A percentile compares a stretch with the other conserved stretches of the same genome.
phyloP scores from a whole-genome alignment of 805 yeast genomes.

The Wickerhamiella dianesei region DNA sequence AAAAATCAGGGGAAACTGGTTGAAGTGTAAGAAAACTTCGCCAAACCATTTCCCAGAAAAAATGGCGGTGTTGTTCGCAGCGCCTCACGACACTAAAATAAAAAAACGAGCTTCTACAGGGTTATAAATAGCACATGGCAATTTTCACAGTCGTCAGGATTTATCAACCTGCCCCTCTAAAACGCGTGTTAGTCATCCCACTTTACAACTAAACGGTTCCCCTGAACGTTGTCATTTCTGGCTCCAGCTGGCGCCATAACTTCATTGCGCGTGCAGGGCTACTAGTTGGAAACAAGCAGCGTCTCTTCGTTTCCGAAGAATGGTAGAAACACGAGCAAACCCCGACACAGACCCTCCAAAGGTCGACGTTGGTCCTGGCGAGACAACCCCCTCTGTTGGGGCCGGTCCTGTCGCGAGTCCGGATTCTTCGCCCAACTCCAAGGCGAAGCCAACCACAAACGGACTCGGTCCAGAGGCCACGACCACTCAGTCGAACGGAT shows the following conservation, averaged over 20 bases:
- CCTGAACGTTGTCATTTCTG: neutral
- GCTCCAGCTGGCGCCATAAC: neutral
- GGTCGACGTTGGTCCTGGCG: neutral
- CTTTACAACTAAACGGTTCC: neutral
- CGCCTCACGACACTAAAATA: neutral
- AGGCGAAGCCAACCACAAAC: neutral
- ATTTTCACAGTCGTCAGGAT: no score
- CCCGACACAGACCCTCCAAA: neutral
- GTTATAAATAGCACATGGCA: neutral
- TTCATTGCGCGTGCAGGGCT: neutral
- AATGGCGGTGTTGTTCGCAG: no score
- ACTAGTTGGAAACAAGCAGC: neutral
- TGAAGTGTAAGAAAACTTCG: no score
- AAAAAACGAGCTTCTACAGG: neutral
- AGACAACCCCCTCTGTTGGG: no score
- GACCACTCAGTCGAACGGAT: neutral
- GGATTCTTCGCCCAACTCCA: neutral
- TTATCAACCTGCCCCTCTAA: no score
- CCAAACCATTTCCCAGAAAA: neutral
- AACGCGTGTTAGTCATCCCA: neutral
- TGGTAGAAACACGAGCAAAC: neutral
- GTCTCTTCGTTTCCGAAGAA: neutral
- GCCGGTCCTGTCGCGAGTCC: neutral
- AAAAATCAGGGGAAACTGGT: no score
- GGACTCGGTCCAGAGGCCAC: neutral